Conservation (phyloP, 306 rosid genomes). For the Corylus avellana region DNA sequence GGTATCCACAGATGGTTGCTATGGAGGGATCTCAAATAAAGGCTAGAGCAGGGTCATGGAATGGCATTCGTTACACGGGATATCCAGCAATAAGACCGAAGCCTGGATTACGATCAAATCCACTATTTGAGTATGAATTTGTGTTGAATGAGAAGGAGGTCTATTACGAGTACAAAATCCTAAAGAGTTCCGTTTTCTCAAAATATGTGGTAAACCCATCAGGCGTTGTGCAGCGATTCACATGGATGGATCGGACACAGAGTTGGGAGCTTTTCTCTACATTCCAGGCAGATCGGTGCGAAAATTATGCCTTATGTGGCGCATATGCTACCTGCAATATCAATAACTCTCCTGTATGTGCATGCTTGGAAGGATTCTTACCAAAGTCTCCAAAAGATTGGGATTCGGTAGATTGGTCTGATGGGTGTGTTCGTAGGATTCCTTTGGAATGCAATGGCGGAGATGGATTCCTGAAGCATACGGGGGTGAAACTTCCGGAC, state of each 20-base stretch:
- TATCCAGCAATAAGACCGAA: neutral
- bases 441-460: slow-evolving; percentile 12
- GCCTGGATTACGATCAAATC: neutral
- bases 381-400: neutral
- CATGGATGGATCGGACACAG: slow-evolving; percentile 15
- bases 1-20: neutral
- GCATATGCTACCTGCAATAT: slow-evolving; percentile 22
- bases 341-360: slow-evolving; percentile 9
- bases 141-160: slow-evolving; percentile 16
- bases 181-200: slow-evolving; percentile 8
- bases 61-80: slow-evolving; percentile 18
- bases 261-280: slow-evolving; percentile 15
- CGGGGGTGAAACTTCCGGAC: slow-evolving; percentile 28
- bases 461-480: slow-evolving; percentile 17
- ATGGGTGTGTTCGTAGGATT: slow-evolving; percentile 31
- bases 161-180: neutral
- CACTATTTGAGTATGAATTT: slow-evolving; percentile 4
- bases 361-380: slow-evolving; percentile 26
- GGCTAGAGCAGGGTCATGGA: slow-evolving; percentile 19
- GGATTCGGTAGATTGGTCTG: slow-evolving; percentile 8
- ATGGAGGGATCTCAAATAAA: neutral
- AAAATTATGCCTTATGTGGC: slow-evolving; percentile 28
- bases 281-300: slow-evolving; percentile 13
- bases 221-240: slow-evolving; percentile 21
- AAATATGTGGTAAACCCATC: slow-evolving; percentile 7